Evolutionary conservation across 805 yeast genomes (phyloP), one percentile per base, ranked within the genome.

Genomic region (Blastobotrys parvus): DNA sequence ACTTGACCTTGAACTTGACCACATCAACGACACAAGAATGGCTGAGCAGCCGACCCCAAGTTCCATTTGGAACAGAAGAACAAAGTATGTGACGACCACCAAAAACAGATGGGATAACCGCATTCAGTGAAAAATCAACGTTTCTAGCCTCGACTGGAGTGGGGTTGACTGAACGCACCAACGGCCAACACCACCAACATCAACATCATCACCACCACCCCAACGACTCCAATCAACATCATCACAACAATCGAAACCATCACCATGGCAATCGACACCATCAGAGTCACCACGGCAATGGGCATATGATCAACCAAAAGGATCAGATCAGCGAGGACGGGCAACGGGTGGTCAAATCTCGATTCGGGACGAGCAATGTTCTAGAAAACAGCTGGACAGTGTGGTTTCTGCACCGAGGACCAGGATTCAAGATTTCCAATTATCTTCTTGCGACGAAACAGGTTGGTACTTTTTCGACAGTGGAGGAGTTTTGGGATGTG

Each of bases 401-500:
- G 19, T 57, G 60, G 59, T 56, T 55, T 25, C 43, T 52, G 30
- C 57, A 57, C 44, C 53, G 61, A 7, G 57, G 56, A 11, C 53
- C 51, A 16, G 58, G 51, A 11, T 45, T 48, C 38, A 48, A 49
- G 25, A 43, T 52, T 33, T 42, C 54, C 18, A 54, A 56, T 41
- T 57, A 55, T 39, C 46, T 53, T 21, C 42, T 49, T 18, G 55
- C 60, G 8, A 56, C 61, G 4, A 85, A 86, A 67, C 90, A 94
- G 37, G 89, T 88, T 41, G 85, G 84, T 56, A 75, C 88, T 17
- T 88, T 89, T 60, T 74, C 78, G 44, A 80, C 95, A 17, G 95
- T 88, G 40, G 97, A 89, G 69, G 95, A 88, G 63, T 89, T 89
- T 67, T 89, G 97, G 97, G 95, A 95, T n/a, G 77, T 89, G 51